Conservation (phyloP, 2,329 filamentous ascomycete genomes). For the Cladosporium sp. region DNA sequence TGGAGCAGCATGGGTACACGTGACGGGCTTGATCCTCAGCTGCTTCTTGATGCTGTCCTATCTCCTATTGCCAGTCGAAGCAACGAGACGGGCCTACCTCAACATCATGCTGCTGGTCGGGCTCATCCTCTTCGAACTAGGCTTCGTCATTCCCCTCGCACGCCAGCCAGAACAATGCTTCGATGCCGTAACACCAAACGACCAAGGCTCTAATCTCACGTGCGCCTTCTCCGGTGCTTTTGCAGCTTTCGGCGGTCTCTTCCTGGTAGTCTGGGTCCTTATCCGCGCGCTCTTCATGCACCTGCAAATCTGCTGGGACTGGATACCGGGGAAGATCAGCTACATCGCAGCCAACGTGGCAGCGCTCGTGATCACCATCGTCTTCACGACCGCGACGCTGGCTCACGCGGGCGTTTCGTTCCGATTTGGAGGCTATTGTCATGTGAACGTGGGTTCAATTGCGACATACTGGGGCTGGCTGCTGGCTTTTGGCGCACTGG, state of each 20-base stretch:
- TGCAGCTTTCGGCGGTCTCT: constrained; percentile 73
- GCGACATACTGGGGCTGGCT: constrained; percentile 38
- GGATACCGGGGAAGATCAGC: constrained; percentile 28
- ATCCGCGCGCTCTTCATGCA: constrained; percentile 37
- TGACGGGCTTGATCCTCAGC: constrained; percentile 66
- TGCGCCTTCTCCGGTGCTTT: constrained; percentile 79
- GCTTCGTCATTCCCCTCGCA: constrained; percentile 77
- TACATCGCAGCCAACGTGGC: constrained; percentile 29
- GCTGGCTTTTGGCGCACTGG: constrained; percentile 29
- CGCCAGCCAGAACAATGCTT: constrained; percentile 70
- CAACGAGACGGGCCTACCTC: constrained; percentile 79
- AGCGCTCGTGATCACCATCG: constrained; percentile 29
- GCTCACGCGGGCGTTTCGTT: constrained; percentile 35
- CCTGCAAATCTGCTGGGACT: constrained; percentile 36
- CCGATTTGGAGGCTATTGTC: constrained; percentile 78
- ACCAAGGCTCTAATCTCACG: constrained; percentile 67
- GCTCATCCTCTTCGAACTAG: constrained; percentile 71
- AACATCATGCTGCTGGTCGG: constrained; percentile 72
- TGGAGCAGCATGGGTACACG: constrained; percentile 75
- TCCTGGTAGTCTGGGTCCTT: constrained; percentile 76
- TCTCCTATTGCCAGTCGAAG: constrained; percentile 69
- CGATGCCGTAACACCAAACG: constrained; percentile 79
- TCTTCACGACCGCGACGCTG: constrained; percentile 42
- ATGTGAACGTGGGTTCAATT: constrained; percentile 63
- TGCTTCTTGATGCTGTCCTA: constrained; percentile 73